Evolutionary conservation across 306 rosid species (phyloP), one percentile per base, ranked within the genome.

Genomic region (Vigna radiata): DNA sequence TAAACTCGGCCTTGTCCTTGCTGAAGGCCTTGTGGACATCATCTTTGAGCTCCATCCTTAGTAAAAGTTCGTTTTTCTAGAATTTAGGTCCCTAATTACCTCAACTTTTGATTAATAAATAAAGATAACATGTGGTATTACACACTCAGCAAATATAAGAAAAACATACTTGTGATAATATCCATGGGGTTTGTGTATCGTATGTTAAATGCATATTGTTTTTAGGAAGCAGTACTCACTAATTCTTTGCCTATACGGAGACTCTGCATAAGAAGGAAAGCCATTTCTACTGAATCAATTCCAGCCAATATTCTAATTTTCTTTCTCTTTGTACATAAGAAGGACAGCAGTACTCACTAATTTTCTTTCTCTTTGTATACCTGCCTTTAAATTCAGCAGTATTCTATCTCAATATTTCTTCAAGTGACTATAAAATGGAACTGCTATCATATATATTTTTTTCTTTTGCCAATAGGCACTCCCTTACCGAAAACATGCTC

Each of bases 11-110:
- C 58, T 83, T 87, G 89, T 93, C 99, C 85, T 91, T 92, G 77
- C 10, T 82, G 82, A 91, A 93, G 43, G 99, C 99, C 84, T 89
- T 91, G 70, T 91, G 91, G 36, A 96, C 97, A 19, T 89, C 99
- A 0, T 90, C 93, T 82, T 87, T 96, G 13, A 96, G 98, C 77
- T 92, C 99, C 33, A 29, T 4, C 37, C 37, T 33, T 5, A 5
- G 37, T 33, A 5, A 33, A 33, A 5, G 37, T 33, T 33, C 37
- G 37, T 4, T 33, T 33, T 33, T 7, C 7, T 33, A 33, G 37
- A 33, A 33, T 33, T 33, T 33, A 33, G 37, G 6, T 33, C 1
- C 37, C 7, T 33, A 33, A 33, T 1, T 33, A 33, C 6, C 37
- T 33, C 37, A 4, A 33, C 37, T 33, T 33, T 33, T 33, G 37